Evolutionary conservation across 768 basidiomycete genomes (phyloP), one percentile per base, ranked within the genome.

Genomic region (Naematelia aurantialba): DNA sequence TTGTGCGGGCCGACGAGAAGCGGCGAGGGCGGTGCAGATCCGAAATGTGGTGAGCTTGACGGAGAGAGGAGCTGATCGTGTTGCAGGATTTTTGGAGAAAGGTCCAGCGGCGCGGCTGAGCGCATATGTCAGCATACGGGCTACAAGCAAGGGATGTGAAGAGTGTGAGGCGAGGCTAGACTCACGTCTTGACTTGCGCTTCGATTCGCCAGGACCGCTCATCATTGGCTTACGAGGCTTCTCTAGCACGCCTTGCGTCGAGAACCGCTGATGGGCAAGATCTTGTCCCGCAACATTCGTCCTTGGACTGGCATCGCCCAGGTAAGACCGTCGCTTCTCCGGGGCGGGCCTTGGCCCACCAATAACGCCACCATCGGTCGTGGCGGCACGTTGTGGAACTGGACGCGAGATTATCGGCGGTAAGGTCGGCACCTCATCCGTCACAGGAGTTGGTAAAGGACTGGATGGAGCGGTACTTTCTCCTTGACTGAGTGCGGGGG

Each of bases 161-260:
- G 46, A 47, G n/a, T n/a, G n/a, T n/a, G n/a, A n/a, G n/a, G n/a
- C n/a, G n/a, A n/a, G n/a, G n/a, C n/a, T 21, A 8, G 21, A 67
- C 65, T 57, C 62, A 72, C 70, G 70, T 49, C 63, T 72, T 11
- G 70, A 65, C 45, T 63, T 69, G 27, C 70, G 55, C 55, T 64
- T 69, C 34, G 56, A 59, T 45, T 61, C 55, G 27, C 47, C 52
- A 11, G 56, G 49, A 21, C 44, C 53, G 47, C 34, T 39, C 34
- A 39, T 8, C 8, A 39, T 39, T 39, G 29, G 24, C 34, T 55
- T 55, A 12, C 54, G 19, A 26, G 24, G 19, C n/a, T 30, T 46
- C 25, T 48, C 44, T 19, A 39, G 19, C 55, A 30, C n/a, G 17
- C 30, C 30, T 30, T 52, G 25, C n/a, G 52, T 24, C 5, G 52